Evolutionary conservation across 768 basidiomycete species (phyloP).

Genomic region (Hericium alpestre): DNA sequence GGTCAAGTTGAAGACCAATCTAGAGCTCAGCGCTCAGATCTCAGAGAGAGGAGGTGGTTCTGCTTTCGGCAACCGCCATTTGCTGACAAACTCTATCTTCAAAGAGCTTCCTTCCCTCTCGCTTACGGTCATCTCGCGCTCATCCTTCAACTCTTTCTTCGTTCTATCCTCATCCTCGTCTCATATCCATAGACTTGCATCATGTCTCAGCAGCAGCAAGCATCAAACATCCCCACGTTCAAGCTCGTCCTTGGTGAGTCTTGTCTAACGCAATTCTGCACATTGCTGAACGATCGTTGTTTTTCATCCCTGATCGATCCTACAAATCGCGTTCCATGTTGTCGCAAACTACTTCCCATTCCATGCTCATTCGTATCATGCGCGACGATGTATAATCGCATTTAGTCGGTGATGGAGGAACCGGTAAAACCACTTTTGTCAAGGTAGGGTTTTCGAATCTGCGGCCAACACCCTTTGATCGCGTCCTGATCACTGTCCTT

Average conservation of each 20-base stretch:
- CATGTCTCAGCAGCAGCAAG: constrained; percentile 27
- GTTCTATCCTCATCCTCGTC: constrained; percentile 18
- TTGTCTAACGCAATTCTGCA: constrained; percentile 1
- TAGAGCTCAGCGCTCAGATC: too few relatives aligned
- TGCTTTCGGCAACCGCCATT: not conserved
- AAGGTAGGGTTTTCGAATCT: constrained; percentile 46
- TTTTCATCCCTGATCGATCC: constrained; percentile 44
- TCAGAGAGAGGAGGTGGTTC: not conserved
- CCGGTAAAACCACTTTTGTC: constrained; percentile 97
- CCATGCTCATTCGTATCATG: constrained; percentile 13
- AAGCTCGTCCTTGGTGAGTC: constrained; percentile 94
- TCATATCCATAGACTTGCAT: constrained; percentile 12
- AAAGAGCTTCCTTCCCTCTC: not conserved
- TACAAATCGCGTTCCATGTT: constrained; percentile 10
- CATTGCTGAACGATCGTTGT: constrained; percentile 22
- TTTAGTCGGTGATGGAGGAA: constrained; percentile 90
- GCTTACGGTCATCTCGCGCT: not conserved
- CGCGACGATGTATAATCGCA: constrained; percentile 11
- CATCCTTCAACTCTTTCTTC: constrained; percentile 23
- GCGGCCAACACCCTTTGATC: constrained; percentile 29
- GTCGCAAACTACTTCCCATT: constrained; percentile 9
- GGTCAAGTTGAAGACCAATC: too few relatives aligned
- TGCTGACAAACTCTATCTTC: constrained; percentile 1
- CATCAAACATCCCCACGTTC: constrained; percentile 66
- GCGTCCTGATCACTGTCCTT: constrained; percentile 39